Evolutionary conservation across 331 rosid species (phyloP).

Genomic region (Saraca asoca): DNA sequence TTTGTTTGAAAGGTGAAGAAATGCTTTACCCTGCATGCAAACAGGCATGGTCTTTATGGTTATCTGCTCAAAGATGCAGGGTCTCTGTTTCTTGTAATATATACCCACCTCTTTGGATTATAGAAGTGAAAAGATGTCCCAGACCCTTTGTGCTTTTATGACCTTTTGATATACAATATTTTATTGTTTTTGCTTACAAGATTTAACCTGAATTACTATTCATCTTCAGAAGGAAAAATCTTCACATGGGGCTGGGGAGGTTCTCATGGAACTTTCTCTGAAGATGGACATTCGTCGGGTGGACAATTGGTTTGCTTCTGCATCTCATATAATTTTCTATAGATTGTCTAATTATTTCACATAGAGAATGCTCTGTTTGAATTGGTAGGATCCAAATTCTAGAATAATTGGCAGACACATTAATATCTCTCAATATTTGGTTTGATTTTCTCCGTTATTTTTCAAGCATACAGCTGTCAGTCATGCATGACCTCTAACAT

Average conservation of each 20-base stretch:
- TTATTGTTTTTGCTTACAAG: not conserved
- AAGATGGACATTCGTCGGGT: conserved; percentile 79
- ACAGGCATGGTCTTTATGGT: not conserved
- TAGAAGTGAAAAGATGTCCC: not conserved
- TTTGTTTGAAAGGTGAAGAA: conserved; percentile 1
- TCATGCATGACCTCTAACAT: conserved; percentile 13
- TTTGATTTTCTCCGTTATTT: not conserved
- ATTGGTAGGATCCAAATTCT: no score
- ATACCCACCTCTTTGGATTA: conserved; percentile 8
- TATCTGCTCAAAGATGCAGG: conserved; percentile 13
- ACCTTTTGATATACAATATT: not conserved
- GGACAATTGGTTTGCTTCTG: conserved; percentile 80
- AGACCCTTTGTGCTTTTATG: conserved; percentile 8
- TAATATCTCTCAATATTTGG: not conserved
- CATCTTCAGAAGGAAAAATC: conserved; percentile 64
- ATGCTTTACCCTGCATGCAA: conserved; percentile 8
- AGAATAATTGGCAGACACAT: no score
- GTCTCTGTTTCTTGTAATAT: conserved; percentile 8
- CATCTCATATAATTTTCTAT: conserved; percentile 25
- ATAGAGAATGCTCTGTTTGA: not conserved
- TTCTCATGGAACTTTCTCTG: conserved; percentile 87
- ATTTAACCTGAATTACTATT: conserved; percentile 27
- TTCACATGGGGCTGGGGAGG: conserved; percentile 99
- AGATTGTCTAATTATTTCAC: conserved; percentile 18
- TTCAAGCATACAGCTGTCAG: no score